Base-by-base conservation (phyloP, 2,329 filamentous ascomycete species). In the Thielaviopsis punctulata region DNA sequence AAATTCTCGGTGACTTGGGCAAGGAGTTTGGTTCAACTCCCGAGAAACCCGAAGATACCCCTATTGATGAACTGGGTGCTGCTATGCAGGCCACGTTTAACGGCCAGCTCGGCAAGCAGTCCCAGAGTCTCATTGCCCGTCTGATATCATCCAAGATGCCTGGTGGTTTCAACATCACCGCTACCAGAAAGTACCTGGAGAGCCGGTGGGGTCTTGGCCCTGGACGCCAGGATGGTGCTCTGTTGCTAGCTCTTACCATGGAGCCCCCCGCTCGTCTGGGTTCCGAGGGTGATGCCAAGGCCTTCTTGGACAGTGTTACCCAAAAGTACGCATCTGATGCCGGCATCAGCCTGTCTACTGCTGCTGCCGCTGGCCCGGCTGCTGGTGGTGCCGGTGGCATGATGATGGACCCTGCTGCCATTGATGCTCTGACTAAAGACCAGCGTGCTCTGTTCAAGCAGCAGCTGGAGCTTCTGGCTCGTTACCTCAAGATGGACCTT, bases 81-180 rank as follows among this genome's bases (percentile, higher is more conserved):
- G 75, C 92, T 8, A 95, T 98, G 84, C 92, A 98, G 70, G 82
- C 86, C 46, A 96, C 90, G n/a, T 98, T 98, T 71, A 92, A 95
- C 69, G 92, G 92, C 60, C 90, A 95, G 70, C 80, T 98, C 56
- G 92, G 92, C 67, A 98, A 98, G 71, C 89, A 95, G 61, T 94
- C 92, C 0, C 84, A 86, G 51, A 93, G 89, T 2, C 77, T 98
- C 53, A 84, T 98, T 65, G 92, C 92, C 48, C 84, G 92, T 60
- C 73, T 98, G 65, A 92, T 98, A 44, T 96, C 92, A 1, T 95
- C 92, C 25, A 98, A 98, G 72, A 98, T 98, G 92, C 92, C 92
- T 47, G 92, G 90, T 71, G 92, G 92, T 57, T 98, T 98, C 79
- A 98, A 96, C 67, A 96, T 96, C 66, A 96, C 90, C 62, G 77